Conservation (phyloP, 805 yeast species). For the Metschnikowia colocasiae region DNA sequence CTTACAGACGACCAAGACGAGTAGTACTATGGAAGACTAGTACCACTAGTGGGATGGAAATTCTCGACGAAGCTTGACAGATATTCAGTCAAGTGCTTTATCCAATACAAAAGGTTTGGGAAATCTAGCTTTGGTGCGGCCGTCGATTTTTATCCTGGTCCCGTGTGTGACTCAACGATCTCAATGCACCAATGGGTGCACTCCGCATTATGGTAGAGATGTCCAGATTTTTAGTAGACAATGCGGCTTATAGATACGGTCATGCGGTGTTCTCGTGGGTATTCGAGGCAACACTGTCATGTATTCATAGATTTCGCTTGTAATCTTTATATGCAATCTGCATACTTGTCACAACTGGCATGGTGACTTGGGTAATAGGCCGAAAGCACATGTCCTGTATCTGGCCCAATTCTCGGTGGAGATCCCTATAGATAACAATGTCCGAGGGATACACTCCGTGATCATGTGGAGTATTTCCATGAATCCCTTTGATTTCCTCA, state of each 20-base stretch:
- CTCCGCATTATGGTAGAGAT: not conserved
- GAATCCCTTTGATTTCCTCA: no score
- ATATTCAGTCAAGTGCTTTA: no score
- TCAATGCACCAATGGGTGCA: not conserved
- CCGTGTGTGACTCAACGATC: not conserved
- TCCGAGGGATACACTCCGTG: not conserved
- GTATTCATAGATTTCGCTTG: not conserved
- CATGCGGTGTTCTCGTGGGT: not conserved
- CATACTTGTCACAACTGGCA: not conserved
- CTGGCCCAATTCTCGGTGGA: not conserved
- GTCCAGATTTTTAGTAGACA: not conserved
- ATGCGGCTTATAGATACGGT: not conserved
- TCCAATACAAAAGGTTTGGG: no score
- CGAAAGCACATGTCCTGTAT: not conserved
- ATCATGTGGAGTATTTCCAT: no score
- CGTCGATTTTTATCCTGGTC: not conserved
- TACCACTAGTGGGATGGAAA: no score
- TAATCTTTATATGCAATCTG: not conserved
- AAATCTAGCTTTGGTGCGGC: no score
- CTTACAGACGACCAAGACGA: not conserved
- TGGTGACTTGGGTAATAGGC: not conserved
- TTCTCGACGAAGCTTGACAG: no score
- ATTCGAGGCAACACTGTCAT: not conserved
- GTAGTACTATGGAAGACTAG: no score
- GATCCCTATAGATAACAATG: not conserved